Evolutionary conservation across 176 grass and related monocot genomes (phyloP).

Genomic region (Echinochloa phyllopogon): DNA sequence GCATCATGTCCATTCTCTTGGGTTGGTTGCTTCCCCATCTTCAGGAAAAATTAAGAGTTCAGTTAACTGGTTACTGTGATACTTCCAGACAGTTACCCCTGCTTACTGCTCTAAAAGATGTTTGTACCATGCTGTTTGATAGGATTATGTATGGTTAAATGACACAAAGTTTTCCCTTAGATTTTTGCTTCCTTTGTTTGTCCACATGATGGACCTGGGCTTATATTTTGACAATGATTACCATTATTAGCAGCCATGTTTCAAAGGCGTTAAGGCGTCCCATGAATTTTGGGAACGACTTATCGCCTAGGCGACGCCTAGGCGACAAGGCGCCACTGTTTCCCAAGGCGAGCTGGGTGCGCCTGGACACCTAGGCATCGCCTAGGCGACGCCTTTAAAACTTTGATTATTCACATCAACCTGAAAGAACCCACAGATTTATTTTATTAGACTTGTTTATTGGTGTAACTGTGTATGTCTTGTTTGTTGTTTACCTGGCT

Average conservation of each 20-base stretch:
- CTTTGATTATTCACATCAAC: conserved; percentile 2
- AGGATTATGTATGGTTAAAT: background rate
- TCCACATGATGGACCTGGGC: background rate
- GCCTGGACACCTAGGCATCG: no score
- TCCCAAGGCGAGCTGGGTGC: no score
- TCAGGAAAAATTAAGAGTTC: background rate
- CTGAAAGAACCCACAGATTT: background rate
- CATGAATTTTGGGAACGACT: no score
- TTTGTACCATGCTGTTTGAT: background rate
- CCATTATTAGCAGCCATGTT: background rate
- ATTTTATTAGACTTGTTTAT: background rate
- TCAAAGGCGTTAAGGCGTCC: no score
- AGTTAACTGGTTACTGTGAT: background rate
- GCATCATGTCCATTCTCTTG: background rate
- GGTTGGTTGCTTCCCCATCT: background rate
- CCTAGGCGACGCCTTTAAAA: no score
- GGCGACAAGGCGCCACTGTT: no score
- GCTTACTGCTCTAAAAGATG: background rate
- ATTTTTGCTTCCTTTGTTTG: background rate
- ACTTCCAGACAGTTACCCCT: background rate
- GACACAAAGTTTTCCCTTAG: background rate
- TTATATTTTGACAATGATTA: background rate
- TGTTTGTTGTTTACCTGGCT: conserved; percentile 4
- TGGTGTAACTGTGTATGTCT: background rate
- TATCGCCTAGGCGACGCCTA: no score